phyloP scores from a whole-genome alignment of 768 basidiomycete species.

The Kondoa malvinella region DNA sequence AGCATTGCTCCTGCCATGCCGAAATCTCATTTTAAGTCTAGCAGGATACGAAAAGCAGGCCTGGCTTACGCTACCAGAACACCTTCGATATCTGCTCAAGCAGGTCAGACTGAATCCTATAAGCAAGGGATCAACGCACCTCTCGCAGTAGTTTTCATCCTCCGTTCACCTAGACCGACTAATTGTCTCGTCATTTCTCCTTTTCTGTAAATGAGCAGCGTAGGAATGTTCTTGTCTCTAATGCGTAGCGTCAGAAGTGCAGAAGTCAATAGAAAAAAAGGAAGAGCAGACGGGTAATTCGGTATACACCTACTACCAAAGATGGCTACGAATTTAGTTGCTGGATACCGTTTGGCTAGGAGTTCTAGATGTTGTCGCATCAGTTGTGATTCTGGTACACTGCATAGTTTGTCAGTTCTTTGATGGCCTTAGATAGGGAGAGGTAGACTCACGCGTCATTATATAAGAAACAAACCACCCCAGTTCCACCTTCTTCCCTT shows the following conservation, averaged over 20 bases:
- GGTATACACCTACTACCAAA: constrained; percentile 68
- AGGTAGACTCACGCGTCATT: constrained; percentile 64
- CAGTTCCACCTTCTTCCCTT: constrained; percentile 58
- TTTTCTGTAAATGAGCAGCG: constrained; percentile 76
- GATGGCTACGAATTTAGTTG: constrained; percentile 90
- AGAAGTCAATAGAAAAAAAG: no score
- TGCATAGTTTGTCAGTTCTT: constrained; percentile 30
- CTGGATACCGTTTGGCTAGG: constrained; percentile 66
- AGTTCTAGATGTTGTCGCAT: constrained; percentile 50
- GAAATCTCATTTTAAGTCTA: no score
- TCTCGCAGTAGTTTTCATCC: constrained; percentile 50
- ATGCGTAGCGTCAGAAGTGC: neutral
- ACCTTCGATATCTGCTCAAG: constrained; percentile 4
- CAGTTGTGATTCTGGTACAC: constrained; percentile 63
- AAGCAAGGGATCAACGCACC: constrained; percentile 50
- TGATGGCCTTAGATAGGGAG: constrained; percentile 1
- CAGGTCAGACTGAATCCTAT: no score
- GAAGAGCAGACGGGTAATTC: constrained; percentile 79
- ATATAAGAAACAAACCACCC: constrained; percentile 84
- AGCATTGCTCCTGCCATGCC: no score
- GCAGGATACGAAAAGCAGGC: no score
- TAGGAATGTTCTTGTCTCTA: constrained; percentile 62
- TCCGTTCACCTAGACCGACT: constrained; percentile 55
- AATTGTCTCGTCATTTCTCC: constrained; percentile 82
- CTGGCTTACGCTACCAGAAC: constrained; percentile 1